Percentiles rank a stretch among this genome's conserved stretches.
These are phyloP conservation scores for Cyclanthera cordifolia DNA, from an alignment of 306 rosid species.

Conservation along the genomic window DNA sequence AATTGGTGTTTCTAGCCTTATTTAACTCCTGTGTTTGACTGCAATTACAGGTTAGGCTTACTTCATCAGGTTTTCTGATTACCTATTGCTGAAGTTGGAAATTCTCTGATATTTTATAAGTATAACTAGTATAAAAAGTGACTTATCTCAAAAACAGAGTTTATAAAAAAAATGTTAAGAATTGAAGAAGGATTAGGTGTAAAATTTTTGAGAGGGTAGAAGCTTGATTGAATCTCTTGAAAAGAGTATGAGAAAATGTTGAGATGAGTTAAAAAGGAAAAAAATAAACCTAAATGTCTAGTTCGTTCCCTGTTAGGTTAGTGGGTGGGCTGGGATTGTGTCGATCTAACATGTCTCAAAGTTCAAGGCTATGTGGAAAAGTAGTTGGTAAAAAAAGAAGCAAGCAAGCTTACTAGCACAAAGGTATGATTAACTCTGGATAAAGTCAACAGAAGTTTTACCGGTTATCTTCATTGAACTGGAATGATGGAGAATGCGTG, in stretches of 20 bases:
- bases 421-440: constrained; percentile 4
- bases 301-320: background rate
- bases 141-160: background rate
- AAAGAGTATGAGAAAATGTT: constrained; percentile 5
- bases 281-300: constrained; percentile 2
- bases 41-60: constrained; percentile 35
- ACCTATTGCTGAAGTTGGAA: constrained; percentile 32
- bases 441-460: constrained; percentile 9
- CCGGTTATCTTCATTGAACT: constrained; percentile 5
- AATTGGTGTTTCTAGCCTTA: constrained; percentile 13
- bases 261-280: constrained; percentile 2
- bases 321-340: background rate
- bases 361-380: background rate
- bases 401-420: background rate
- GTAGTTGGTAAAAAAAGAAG: background rate
- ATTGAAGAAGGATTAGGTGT: background rate
- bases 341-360: constrained; percentile 1
- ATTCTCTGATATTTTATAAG: constrained; percentile 17
- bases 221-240: constrained; percentile 9
- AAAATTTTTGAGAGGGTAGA: background rate
- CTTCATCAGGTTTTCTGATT: constrained; percentile 37
- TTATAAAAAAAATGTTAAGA: constrained; percentile 17
- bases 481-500: constrained; percentile 11
- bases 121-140: constrained; percentile 12
- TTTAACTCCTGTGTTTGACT: constrained; percentile 35